Evolutionary conservation across 1,139 yeast genomes (phyloP).

Genomic region (Suhomyces taliae): DNA sequence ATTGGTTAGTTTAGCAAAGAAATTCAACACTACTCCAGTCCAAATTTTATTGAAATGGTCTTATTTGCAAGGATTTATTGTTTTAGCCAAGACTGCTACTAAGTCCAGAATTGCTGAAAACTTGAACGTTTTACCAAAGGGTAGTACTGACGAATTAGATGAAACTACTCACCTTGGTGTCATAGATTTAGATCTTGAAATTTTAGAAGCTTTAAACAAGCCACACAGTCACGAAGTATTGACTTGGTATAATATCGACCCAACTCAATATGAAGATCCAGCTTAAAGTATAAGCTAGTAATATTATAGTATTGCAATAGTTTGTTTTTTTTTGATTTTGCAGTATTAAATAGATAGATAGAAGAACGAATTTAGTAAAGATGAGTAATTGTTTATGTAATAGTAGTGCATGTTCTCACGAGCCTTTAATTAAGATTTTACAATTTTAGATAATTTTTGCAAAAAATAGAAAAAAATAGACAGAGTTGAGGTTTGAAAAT

Average conservation of each 20-base stretch:
- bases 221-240: slow-evolving; percentile 34
- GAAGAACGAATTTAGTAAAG: not conserved
- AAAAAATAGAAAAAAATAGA: too few relatives aligned
- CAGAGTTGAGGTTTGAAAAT: too few relatives aligned
- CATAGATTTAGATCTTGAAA: slow-evolving; percentile 34
- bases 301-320: not conserved
- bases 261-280: slow-evolving; percentile 19
- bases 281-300: not conserved
- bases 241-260: slow-evolving; percentile 32
- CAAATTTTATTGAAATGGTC: slow-evolving; percentile 41
- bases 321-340: not conserved
- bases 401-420: too few relatives aligned
- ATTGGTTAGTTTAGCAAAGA: slow-evolving; percentile 30
- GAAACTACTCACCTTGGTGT: slow-evolving; percentile 29
- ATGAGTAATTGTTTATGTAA: not conserved
- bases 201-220: slow-evolving; percentile 32
- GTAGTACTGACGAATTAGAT: slow-evolving; percentile 19
- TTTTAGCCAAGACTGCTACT: slow-evolving; percentile 68
- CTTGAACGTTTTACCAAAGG: slow-evolving; percentile 33
- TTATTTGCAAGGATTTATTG: slow-evolving; percentile 59
- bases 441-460: too few relatives aligned
- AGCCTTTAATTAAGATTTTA: too few relatives aligned
- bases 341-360: not conserved
- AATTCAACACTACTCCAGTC: slow-evolving; percentile 23
- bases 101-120: slow-evolving; percentile 44